phyloP scores from a whole-genome alignment of 2,329 filamentous ascomycete species.

The Zymoseptoria passerinii region DNA sequence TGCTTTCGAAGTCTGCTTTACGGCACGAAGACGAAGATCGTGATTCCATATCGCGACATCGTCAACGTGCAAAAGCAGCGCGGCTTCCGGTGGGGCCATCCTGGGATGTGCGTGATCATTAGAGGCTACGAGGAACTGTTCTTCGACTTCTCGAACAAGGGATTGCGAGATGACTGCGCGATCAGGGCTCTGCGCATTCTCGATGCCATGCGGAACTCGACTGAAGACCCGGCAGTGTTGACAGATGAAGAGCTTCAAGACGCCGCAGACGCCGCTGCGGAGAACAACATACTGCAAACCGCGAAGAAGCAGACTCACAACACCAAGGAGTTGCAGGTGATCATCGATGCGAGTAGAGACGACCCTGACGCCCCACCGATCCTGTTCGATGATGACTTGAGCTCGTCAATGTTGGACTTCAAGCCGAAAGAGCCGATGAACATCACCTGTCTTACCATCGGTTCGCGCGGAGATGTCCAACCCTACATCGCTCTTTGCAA shows the following conservation, averaged over 20 bases:
- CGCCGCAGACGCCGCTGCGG: conserved; percentile 66
- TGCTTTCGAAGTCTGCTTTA: conserved; percentile 90
- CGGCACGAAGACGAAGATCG: conserved; percentile 83
- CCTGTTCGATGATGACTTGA: conserved; percentile 72
- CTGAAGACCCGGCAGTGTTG: conserved; percentile 61
- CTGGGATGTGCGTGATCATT: conserved; percentile 85
- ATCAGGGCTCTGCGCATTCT: conserved; percentile 71
- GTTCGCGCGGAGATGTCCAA: conserved; percentile 90
- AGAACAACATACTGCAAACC: conserved; percentile 69
- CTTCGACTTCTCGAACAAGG: conserved; percentile 77
- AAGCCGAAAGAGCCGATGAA: conserved; percentile 71
- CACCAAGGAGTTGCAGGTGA: conserved; percentile 32
- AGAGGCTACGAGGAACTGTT: conserved; percentile 92
- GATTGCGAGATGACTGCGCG: conserved; percentile 79
- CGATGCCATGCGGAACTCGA: conserved; percentile 56
- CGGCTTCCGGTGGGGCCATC: conserved; percentile 85
- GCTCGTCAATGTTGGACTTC: conserved; percentile 81
- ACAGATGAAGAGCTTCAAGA: conserved; percentile 61
- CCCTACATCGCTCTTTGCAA: conserved; percentile 97
- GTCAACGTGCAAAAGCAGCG: conserved; percentile 93
- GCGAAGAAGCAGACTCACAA: conserved; percentile 49
- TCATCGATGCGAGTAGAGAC: conserved; percentile 15
- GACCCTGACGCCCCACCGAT: conserved; percentile 60
- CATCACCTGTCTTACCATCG: conserved; percentile 91
- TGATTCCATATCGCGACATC: conserved; percentile 81